Evolutionary conservation across 257 asterid species (phyloP).

Genomic region (Solanum chmielewskii): DNA sequence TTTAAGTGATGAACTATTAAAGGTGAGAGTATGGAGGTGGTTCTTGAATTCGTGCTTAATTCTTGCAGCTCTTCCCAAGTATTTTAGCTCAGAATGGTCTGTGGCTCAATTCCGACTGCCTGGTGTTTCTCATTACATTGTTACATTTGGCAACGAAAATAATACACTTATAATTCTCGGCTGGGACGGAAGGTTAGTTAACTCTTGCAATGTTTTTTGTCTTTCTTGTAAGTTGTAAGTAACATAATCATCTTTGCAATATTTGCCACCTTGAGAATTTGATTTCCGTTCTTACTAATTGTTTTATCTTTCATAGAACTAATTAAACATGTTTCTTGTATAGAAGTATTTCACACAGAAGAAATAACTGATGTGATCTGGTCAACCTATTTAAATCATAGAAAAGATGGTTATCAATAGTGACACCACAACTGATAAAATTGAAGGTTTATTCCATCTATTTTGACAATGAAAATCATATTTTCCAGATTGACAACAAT

Average conservation of each 20-base stretch:
- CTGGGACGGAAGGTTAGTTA: constrained; percentile 72
- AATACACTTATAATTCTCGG: constrained; percentile 74
- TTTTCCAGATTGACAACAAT: background rate
- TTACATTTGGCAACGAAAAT: constrained; percentile 81
- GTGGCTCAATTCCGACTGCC: constrained; percentile 82
- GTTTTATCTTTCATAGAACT: background rate
- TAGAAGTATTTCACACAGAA: background rate
- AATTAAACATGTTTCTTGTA: background rate
- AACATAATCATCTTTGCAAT: background rate
- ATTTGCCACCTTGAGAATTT: background rate
- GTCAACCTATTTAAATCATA: background rate
- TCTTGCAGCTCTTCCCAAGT: constrained; percentile 63
- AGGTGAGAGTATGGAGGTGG: background rate
- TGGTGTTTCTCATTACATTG: constrained; percentile 64
- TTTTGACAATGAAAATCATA: background rate
- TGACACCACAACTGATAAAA: background rate
- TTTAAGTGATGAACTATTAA: background rate
- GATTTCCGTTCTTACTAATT: background rate
- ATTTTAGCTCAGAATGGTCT: constrained; percentile 94
- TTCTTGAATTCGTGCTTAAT: background rate
- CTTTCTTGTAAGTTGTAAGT: background rate
- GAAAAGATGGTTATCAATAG: background rate
- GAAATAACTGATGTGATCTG: background rate
- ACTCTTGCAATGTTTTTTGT: background rate
- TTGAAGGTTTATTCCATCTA: background rate